A percentile compares a stretch with the other conserved stretches of the same genome.
Evolutionary conservation across 768 basidiomycete genomes (phyloP).

Genomic region (Trametes elegans): DNA sequence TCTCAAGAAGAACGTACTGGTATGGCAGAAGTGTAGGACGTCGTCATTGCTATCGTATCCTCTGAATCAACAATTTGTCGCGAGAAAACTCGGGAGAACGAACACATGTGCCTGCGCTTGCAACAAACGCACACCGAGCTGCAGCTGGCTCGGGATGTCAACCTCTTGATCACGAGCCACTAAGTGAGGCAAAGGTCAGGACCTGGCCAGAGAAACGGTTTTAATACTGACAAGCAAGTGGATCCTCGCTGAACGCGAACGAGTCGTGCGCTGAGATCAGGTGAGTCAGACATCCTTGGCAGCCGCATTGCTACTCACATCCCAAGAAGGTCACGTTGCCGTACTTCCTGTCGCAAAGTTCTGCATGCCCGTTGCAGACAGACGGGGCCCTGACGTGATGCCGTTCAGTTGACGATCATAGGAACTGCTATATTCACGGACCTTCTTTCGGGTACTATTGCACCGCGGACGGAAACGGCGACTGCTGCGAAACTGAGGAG

Average conservation of each 20-base stretch:
- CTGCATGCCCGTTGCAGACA: slow-evolving; percentile 65
- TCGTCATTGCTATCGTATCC: slow-evolving; percentile 33
- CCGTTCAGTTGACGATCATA: not conserved
- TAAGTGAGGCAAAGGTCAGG: slow-evolving; percentile 10
- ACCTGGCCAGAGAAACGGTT: not conserved
- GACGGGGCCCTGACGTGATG: slow-evolving; percentile 21
- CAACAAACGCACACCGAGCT: slow-evolving; percentile 52
- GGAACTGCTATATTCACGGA: not conserved
- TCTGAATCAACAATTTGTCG: not conserved
- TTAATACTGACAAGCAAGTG: slow-evolving; percentile 39
- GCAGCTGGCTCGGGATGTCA: slow-evolving; percentile 47
- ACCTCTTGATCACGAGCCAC: slow-evolving; percentile 52
- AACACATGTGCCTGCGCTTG: slow-evolving; percentile 47
- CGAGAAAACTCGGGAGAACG: not conserved
- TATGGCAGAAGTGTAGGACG: slow-evolving; percentile 66
- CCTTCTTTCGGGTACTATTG: slow-evolving; percentile 5
- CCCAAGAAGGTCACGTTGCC: slow-evolving; percentile 41
- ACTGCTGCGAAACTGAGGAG: slow-evolving; percentile 1
- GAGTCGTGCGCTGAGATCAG: slow-evolving; percentile 48
- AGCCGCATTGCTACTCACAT: slow-evolving; percentile 21
- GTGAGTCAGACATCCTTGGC: not conserved
- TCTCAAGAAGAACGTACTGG: slow-evolving; percentile 51
- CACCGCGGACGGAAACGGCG: slow-evolving; percentile 12
- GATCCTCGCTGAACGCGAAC: slow-evolving; percentile 48
- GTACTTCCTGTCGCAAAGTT: slow-evolving; percentile 58